Base-by-base conservation (phyloP, 495 filamentous ascomycete genomes). In the Astrothelium subdiscretum region DNA sequence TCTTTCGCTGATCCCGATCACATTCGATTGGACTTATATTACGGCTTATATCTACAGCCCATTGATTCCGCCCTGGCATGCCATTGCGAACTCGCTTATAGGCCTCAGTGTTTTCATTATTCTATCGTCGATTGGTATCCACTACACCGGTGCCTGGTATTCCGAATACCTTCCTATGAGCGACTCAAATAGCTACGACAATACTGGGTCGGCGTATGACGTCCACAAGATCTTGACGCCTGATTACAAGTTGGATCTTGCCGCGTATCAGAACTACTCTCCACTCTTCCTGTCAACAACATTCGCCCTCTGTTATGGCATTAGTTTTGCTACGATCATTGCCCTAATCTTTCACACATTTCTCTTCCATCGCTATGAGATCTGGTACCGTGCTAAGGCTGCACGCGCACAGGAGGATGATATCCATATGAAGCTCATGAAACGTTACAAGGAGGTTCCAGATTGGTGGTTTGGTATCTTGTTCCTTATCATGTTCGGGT, bases 11-110 rank as follows among this genome's bases (percentile, higher is more conserved):
- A 92, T 95, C 58, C 84, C 92, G 2, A 68, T 96, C 68, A 96
- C 91, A 0, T 96, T 96, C 63, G 91, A 96, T 75, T 96, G 91
- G 87, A 83, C 81, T 3, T 81, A 84, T 59, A 75, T 89, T 62
- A 80, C 83, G 0, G 84, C 80, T 10, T 90, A 85, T 70, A 80
- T 84, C 61, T 77, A 78, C 59, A 85, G 83, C 31, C 87, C 87
- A 2, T 75, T 90, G 38, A 85, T 89, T 59, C 78, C 86, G 6
- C 85, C 86, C 2, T 87, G 85, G 76, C 82, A 88, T 67, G 83
- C 83, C 35, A 80, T 85, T 27, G 73, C 74, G 31, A 86, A 85
- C 58, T 83, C 80, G 0, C 43, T 85, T 52, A 74, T 86, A 38
- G 81, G 82, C 10, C 71, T 85, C 67, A 65, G 66, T n/a, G 31